These are phyloP conservation scores for Suillus placidus DNA, from an alignment of 768 basidiomycete genomes.

Conservation along the genomic window DNA sequence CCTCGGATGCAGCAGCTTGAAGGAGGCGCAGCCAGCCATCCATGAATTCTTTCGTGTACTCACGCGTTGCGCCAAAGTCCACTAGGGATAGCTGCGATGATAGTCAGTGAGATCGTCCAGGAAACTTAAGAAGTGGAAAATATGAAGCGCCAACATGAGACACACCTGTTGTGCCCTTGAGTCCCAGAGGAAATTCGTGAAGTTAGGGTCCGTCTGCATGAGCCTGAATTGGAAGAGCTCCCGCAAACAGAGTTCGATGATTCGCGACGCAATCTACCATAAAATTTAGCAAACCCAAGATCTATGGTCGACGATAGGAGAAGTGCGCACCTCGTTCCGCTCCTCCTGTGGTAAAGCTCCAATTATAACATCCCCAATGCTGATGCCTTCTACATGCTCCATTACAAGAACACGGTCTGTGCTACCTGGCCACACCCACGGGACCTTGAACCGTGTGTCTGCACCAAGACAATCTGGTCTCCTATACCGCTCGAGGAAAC, in stretches of 20 bases:
- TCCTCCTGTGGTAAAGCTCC: conserved; percentile 61
- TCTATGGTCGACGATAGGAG: background rate
- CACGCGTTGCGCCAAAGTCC: conserved; percentile 94
- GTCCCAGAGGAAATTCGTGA: conserved; percentile 97
- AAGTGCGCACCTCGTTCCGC: conserved; percentile 65
- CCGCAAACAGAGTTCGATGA: conserved; percentile 83
- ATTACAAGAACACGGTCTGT: conserved; percentile 87
- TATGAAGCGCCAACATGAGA: background rate
- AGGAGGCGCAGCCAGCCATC: conserved; percentile 86
- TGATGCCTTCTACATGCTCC: conserved; percentile 79
- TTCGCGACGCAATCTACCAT: conserved; percentile 75
- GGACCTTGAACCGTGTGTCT: conserved; percentile 77
- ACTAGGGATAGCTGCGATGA: conserved; percentile 58
- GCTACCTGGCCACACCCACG: conserved; percentile 83
- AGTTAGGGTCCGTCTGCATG: conserved; percentile 99
- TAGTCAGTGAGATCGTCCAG: conserved; percentile 44
- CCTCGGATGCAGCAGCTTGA: conserved; percentile 71
- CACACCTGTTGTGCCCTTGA: conserved; percentile 58
- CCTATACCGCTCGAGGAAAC: conserved; percentile 64
- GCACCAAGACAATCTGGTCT: conserved; percentile 50
- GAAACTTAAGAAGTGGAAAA: background rate
- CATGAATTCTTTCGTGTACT: conserved; percentile 85
- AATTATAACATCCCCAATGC: conserved; percentile 69
- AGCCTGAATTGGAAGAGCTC: conserved; percentile 89
- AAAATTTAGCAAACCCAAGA: background rate